A percentile compares a stretch with the other conserved stretches of the same genome.
Evolutionary conservation across 1,139 yeast genomes (phyloP).

Genomic region (Trichomonascaceae sp.): DNA sequence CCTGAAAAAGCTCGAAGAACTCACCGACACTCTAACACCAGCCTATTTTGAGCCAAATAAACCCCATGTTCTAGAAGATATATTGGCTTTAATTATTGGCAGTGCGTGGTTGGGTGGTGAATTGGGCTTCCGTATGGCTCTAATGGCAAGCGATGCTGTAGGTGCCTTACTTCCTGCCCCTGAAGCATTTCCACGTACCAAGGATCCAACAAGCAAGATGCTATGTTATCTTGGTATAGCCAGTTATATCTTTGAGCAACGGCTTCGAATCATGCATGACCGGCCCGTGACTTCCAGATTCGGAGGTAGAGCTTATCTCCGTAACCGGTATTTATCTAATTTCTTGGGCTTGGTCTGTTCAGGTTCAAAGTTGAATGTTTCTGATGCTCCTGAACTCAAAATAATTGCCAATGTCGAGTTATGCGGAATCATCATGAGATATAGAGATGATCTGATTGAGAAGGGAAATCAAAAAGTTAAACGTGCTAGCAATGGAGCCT

Average conservation of each 20-base stretch:
- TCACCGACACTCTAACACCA: background rate
- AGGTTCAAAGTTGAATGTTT: slow-evolving; percentile 7
- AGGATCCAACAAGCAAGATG: slow-evolving; percentile 13
- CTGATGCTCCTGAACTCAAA: slow-evolving; percentile 20
- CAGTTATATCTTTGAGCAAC: slow-evolving; percentile 24
- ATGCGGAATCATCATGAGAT: slow-evolving; percentile 23
- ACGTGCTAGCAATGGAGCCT: background rate
- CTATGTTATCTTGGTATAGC: slow-evolving; percentile 23
- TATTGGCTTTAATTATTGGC: slow-evolving; percentile 20
- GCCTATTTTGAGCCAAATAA: background rate
- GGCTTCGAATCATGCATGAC: slow-evolving; percentile 23
- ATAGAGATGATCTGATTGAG: slow-evolving; percentile 19
- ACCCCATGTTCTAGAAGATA: slow-evolving; percentile 13
- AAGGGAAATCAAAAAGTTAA: slow-evolving; percentile 5
- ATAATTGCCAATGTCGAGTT: slow-evolving; percentile 25
- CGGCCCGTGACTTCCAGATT: slow-evolving; percentile 13
- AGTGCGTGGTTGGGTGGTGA: slow-evolving; percentile 27
- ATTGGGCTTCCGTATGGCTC: slow-evolving; percentile 22
- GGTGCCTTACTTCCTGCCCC: slow-evolving; percentile 19
- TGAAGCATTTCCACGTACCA: slow-evolving; percentile 1
- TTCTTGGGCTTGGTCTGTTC: slow-evolving; percentile 11
- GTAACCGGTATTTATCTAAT: slow-evolving; percentile 14
- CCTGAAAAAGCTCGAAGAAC: slow-evolving; percentile 12
- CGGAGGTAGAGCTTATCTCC: slow-evolving; percentile 8
- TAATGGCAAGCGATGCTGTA: slow-evolving; percentile 21